Conservation (phyloP, 768 basidiomycete species). For the Boletus bicolor region DNA sequence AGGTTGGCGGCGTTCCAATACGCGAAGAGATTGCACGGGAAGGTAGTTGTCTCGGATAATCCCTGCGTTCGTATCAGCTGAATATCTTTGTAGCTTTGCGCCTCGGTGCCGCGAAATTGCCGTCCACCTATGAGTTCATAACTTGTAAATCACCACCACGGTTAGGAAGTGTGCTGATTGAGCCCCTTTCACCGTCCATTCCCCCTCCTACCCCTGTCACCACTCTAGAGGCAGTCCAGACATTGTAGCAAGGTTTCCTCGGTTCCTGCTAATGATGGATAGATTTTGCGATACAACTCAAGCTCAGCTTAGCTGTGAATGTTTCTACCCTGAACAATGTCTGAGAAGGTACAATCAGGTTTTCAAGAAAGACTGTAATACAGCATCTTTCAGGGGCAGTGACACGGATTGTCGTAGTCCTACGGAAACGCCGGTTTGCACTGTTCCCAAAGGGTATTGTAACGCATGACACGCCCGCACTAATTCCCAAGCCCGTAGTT, state of each 20-base stretch:
- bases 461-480: background rate
- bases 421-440: background rate
- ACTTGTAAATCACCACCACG: conserved; percentile 64
- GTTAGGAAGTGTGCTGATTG: conserved; percentile 62
- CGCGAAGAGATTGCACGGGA: conserved; percentile 92
- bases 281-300: background rate
- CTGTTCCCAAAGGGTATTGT: background rate
- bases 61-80: background rate
- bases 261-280: background rate
- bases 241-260: conserved; percentile 4
- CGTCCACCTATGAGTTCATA: conserved; percentile 87
- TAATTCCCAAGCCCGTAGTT: background rate
- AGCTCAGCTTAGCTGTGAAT: background rate
- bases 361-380: background rate
- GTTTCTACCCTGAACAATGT: background rate
- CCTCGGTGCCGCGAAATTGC: conserved; percentile 84
- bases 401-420: background rate
- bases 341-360: background rate
- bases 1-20: conserved; percentile 86
- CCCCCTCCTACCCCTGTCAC: conserved; percentile 10
- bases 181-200: conserved; percentile 28
- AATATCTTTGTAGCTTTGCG: conserved; percentile 60
- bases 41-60: conserved; percentile 42
- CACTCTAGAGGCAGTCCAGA: conserved; percentile 9
- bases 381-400: background rate